Base-by-base conservation (phyloP, 805 yeast genomes). In the Candida nemodendra region DNA sequence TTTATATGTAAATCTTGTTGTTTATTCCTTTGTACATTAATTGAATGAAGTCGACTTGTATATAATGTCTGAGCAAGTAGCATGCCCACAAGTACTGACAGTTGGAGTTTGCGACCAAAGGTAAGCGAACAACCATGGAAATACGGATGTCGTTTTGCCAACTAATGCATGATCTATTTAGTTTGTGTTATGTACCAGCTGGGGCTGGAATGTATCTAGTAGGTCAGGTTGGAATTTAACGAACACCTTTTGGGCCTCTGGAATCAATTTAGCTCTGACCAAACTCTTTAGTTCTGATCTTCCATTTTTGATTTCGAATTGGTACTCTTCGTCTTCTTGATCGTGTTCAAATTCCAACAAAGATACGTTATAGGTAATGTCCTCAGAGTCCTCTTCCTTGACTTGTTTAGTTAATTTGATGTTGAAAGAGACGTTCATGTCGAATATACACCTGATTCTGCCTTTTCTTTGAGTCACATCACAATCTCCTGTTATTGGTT, bases 401-500 rank as follows among this genome's bases (percentile, higher is more conserved):
- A 46, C 56, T 2, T 48, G 61, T 6, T 59, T 64, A 19, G 56
- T 49, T 11, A 75, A 69, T 25, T 58, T 53, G 15, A 79, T 66
- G 8, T 64, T 53, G 41, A 84, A 69, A 45, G 66, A 69, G 32
- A 84, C 57, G 30, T 66, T 65, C 70, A 84, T 57, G 54, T 85
- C 95, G 53, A 75, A 84, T 34, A 84, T 80, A 54, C 91, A 84
- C 51, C 78, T 74, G 18, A 81, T 86, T 61, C 79, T 82, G 7
- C 91, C 91, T 61, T 85, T 85, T 66, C 95, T 75, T 61, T 85
- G 91, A 16, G 87, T 80, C 11, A 85, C 90, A 52, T 84, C 85
- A 51, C 93, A 83, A 58, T 85, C 93, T 16, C 95, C 95, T 5
- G 74, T 57, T 3, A 81, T 64, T 2, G 68, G 53, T 14, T 62